These are phyloP conservation scores for Zymoseptoria pseudotritici DNA, from an alignment of 2,329 filamentous ascomycete genomes.

Conservation along the genomic window DNA sequence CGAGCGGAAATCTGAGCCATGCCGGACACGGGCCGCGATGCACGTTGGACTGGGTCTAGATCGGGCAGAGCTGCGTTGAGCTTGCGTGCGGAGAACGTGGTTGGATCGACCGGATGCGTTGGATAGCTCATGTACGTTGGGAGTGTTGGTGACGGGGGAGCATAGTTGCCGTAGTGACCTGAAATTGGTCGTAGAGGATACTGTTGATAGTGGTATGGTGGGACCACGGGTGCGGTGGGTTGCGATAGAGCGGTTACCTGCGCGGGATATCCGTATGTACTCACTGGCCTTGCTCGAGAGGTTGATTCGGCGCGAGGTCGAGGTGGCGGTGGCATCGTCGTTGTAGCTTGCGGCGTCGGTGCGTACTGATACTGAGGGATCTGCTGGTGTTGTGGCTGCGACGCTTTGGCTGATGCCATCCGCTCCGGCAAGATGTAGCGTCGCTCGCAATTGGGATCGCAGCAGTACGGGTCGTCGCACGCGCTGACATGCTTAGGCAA, in stretches of 20 bases:
- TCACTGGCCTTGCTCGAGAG: conserved; percentile 17
- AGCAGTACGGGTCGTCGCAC: conserved; percentile 44
- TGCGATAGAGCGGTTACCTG: neutral
- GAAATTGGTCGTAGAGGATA: conserved; percentile 7
- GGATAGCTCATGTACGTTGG: conserved; percentile 13
- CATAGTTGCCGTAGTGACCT: conserved; percentile 12
- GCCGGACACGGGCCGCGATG: conserved; percentile 1
- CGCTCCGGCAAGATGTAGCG: conserved; percentile 17
- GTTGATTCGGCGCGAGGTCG: conserved; percentile 12
- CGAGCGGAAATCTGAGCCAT: neutral
- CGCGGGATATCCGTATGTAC: conserved; percentile 17
- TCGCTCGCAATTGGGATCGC: conserved; percentile 29
- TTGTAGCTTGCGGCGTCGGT: neutral
- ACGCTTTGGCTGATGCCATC: conserved; percentile 4
- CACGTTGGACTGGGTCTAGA: conserved; percentile 10
- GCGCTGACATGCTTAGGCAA: neutral
- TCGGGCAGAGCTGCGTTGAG: conserved; percentile 12
- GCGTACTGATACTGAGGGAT: conserved; percentile 15
- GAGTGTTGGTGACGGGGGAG: conserved; percentile 13
- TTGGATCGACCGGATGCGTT: neutral
- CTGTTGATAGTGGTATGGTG: conserved; percentile 7
- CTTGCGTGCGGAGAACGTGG: conserved; percentile 21
- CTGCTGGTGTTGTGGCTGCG: conserved; percentile 12
- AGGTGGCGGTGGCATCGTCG: conserved; percentile 14
- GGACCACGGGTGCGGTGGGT: neutral